Conservation (phyloP, 306 rosid species). For the Castanopsis chinensis region DNA sequence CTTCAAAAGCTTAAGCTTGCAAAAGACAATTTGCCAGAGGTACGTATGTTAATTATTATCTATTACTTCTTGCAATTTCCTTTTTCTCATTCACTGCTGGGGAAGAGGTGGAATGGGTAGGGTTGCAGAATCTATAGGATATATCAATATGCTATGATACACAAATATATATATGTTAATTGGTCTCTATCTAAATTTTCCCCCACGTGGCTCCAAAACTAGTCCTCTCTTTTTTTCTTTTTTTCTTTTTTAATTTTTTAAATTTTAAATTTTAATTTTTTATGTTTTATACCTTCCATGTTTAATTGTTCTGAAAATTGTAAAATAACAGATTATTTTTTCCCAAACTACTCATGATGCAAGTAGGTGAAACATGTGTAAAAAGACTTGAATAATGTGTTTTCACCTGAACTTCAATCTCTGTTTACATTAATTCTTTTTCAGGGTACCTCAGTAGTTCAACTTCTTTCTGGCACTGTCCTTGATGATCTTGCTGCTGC, state of each 20-base stretch:
- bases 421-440: background rate
- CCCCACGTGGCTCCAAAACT: background rate
- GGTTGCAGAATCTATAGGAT: background rate
- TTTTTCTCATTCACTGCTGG: background rate
- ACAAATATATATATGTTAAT: background rate
- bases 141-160: background rate
- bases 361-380: background rate
- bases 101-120: background rate
- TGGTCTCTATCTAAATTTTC: background rate
- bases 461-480: slow-evolving; percentile 54
- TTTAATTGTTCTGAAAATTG: background rate
- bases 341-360: background rate
- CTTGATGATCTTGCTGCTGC: slow-evolving; percentile 59
- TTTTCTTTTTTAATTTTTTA: too few species aligned
- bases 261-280: too few species aligned
- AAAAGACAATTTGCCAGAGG: slow-evolving; percentile 79
- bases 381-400: background rate
- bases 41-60: slow-evolving; percentile 21
- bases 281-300: background rate
- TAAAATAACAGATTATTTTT: background rate
- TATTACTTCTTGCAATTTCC: background rate
- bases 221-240: background rate
- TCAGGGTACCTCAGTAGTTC: slow-evolving; percentile 62
- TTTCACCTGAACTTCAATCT: background rate
- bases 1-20: slow-evolving; percentile 61